Base-by-base conservation (phyloP, 2,329 filamentous ascomycete genomes). In the Lachnellula arida region DNA sequence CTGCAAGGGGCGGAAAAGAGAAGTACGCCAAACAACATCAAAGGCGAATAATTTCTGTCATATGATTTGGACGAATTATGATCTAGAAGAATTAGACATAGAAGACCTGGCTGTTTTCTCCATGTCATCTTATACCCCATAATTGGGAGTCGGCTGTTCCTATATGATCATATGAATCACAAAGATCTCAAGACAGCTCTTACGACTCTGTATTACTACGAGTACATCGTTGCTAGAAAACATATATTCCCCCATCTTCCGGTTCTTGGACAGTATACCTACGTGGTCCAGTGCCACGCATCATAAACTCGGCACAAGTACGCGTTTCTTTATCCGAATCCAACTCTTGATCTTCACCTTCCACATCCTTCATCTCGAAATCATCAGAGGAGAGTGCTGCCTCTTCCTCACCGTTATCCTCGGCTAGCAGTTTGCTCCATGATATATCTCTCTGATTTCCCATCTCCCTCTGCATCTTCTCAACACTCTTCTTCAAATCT, bases 1-100 rank as follows among this genome's bases (percentile, higher is more conserved):
- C 71, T 77, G 46, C 73, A 77, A 50, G 61, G 66, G 56, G 71
- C 70, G 58, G 65, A 74, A 58, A 70, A 67, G 52, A 55, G 59
- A 49, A 64, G 56, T 46, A 61, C 43, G 7, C 63, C 65, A 12
- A 49, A 35, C 11, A 65, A 65, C 48, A 60, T 64, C 32, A 67
- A 68, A 47, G 64, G 63, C 7, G 56, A 66, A 59, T 68, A 54
- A 55, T 23, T 32, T 22, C 51, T 8, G 12, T 23, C 19, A 51
- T 46, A 47, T 25, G n/a, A 14, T 32, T n/a, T 9, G 19, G 3
- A 32, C 4, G 8, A 49, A 8, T 49, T 15, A 8, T 8, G 25
- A 49, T 28, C 5, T 12, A 12, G 14, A n/a, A 12, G 14, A n/a
- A 28, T 14, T 28, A 47, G 44, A 47, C 44, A 47, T 32, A 32